A percentile compares a stretch with the other conserved stretches of the same genome.
Conservation (phyloP, 208 protist genomes). For the Herpetomonas tarakana region DNA sequence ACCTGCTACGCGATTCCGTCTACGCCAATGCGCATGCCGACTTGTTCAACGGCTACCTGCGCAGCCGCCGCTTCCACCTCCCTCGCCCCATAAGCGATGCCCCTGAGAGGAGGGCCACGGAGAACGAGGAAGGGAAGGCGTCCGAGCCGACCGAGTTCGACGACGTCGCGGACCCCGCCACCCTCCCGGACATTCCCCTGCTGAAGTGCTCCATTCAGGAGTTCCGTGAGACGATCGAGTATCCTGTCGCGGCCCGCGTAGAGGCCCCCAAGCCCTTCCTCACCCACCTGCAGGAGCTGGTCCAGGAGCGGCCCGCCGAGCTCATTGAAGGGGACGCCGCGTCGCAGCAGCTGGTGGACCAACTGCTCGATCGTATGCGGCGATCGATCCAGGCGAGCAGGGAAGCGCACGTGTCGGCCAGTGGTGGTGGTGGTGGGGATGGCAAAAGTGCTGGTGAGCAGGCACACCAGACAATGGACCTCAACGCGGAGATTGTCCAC, state of each 20-base stretch:
- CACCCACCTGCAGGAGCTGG: conserved; percentile 46
- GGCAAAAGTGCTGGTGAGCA: conserved; percentile 5
- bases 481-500: conserved; percentile 83
- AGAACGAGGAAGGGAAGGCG: conserved; percentile 7
- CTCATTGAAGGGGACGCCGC: conserved; percentile 35
- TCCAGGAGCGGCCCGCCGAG: conserved; percentile 26
- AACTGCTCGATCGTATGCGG: conserved; percentile 38
- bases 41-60: conserved; percentile 38
- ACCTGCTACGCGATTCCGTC: conserved; percentile 60
- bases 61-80: conserved; percentile 51
- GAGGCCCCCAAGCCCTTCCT: conserved; percentile 38
- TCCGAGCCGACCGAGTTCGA: background rate
- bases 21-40: conserved; percentile 41
- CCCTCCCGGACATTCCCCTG: conserved; percentile 22
- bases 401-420: conserved; percentile 7
- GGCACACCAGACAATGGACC: conserved; percentile 50
- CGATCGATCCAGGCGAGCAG: conserved; percentile 17
- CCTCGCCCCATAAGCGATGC: conserved; percentile 5
- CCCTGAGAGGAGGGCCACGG: background rate
- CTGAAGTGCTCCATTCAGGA: conserved; percentile 58
- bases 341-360: conserved; percentile 27
- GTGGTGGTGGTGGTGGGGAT: background rate
- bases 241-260: conserved; percentile 39
- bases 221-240: conserved; percentile 74
- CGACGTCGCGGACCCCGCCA: background rate